These are phyloP conservation scores for Chaetomium sp. DNA, from an alignment of 2,329 filamentous ascomycete genomes.

Conservation along the genomic window DNA sequence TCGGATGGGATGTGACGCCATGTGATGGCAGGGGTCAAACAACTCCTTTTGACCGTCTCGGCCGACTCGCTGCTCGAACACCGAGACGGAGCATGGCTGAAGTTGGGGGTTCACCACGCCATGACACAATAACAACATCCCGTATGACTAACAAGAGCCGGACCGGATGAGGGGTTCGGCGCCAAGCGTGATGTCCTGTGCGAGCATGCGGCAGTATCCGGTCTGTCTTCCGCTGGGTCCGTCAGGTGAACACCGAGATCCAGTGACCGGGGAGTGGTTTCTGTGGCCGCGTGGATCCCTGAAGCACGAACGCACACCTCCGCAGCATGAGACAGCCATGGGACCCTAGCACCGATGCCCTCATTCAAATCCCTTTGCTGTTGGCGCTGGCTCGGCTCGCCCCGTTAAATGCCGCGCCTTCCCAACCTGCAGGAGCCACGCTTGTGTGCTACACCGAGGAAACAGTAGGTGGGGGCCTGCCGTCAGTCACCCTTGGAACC, in stretches of 20 bases:
- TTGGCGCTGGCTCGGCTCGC: not conserved
- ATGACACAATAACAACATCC: conserved; percentile 29
- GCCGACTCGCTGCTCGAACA: conserved; percentile 10
- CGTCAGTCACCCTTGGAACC: not conserved
- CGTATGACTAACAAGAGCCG: conserved; percentile 26
- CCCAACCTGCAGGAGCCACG: not conserved
- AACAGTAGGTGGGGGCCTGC: conserved; percentile 10
- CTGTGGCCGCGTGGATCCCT: not conserved
- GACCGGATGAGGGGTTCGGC: not conserved
- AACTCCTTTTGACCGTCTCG: conserved; percentile 6
- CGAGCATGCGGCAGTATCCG: conserved; percentile 14
- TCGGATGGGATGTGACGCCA: conserved; percentile 19
- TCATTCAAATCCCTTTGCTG: not conserved
- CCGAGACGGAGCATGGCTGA: not conserved
- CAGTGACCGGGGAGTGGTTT: not conserved
- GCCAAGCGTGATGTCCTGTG: conserved; percentile 3
- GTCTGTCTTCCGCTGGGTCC: not conserved
- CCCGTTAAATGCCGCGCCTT: conserved; percentile 17
- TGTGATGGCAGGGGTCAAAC: not conserved
- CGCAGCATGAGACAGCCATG: not conserved
- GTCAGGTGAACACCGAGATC: not conserved
- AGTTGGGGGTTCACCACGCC: conserved; percentile 25
- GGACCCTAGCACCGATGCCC: conserved; percentile 1
- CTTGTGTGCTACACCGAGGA: not conserved
- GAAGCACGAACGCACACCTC: not conserved